A percentile compares a stretch with the other conserved stretches of the same genome.
phyloP scores from a whole-genome alignment of 805 yeast genomes.

The Hanseniaspora meyeri region DNA sequence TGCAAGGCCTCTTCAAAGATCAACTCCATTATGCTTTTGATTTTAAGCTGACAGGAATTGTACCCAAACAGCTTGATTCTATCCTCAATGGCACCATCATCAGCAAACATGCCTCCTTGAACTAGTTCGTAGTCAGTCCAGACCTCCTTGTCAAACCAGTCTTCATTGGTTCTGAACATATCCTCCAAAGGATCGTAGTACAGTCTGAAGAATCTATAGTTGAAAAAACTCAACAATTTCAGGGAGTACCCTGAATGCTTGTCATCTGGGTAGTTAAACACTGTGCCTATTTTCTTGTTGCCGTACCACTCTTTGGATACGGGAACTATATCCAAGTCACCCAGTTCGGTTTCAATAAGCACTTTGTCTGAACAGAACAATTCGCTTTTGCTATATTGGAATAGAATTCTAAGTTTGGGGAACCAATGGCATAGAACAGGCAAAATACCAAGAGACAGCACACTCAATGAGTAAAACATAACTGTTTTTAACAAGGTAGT shows the following conservation, averaged over 20 bases:
- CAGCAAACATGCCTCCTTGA: slow-evolving; percentile 57
- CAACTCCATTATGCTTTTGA: slow-evolving; percentile 52
- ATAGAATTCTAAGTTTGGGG: slow-evolving; percentile 57
- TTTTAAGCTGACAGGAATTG: slow-evolving; percentile 64
- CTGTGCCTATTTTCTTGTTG: slow-evolving; percentile 58
- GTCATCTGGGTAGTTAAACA: slow-evolving; percentile 30
- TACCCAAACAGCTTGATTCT: slow-evolving; percentile 63
- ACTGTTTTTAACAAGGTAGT: slow-evolving; percentile 37
- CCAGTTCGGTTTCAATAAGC: slow-evolving; percentile 86
- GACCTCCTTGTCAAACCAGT: slow-evolving; percentile 63
- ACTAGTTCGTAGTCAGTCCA: slow-evolving; percentile 55
- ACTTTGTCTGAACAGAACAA: slow-evolving; percentile 84
- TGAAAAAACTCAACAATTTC: slow-evolving; percentile 57
- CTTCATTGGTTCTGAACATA: slow-evolving; percentile 65
- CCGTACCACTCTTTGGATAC: slow-evolving; percentile 47
- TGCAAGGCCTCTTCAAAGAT: slow-evolving; percentile 80
- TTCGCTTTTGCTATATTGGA: slow-evolving; percentile 54
- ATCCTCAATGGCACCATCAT: slow-evolving; percentile 42
- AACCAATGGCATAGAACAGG: slow-evolving; percentile 74
- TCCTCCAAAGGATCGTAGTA: slow-evolving; percentile 81
- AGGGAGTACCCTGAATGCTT: slow-evolving; percentile 33
- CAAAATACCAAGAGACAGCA: slow-evolving; percentile 55
- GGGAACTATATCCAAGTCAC: slow-evolving; percentile 55
- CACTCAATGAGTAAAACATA: slow-evolving; percentile 43
- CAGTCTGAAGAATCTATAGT: slow-evolving; percentile 72